Conservation (phyloP, 1,284 basidiomycete species). For the Hemileccinum hortonii region DNA sequence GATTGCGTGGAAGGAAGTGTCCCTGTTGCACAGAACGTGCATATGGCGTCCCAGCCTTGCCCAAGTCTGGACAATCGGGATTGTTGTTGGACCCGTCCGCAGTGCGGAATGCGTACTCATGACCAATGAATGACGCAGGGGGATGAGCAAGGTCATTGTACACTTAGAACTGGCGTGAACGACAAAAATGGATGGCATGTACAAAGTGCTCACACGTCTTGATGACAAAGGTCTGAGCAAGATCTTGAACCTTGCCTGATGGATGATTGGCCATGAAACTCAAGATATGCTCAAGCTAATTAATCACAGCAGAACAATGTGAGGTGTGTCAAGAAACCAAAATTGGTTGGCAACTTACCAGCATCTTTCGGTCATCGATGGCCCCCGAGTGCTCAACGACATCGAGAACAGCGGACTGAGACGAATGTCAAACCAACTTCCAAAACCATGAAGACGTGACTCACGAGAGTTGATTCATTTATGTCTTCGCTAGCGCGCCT, state of each 20-base stretch:
- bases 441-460: not conserved
- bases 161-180: constrained; percentile 41
- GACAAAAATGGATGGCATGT: not conserved
- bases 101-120: constrained; percentile 60
- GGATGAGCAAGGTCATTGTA: constrained; percentile 80
- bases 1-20: constrained; percentile 60
- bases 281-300: constrained; percentile 67
- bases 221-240: constrained; percentile 55
- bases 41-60: constrained; percentile 73
- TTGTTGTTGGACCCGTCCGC: constrained; percentile 80
- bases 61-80: constrained; percentile 64
- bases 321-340: not conserved
- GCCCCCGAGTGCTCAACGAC: constrained; percentile 53
- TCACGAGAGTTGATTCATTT: constrained; percentile 30
- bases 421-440: not conserved
- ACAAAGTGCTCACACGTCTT: constrained; percentile 48
- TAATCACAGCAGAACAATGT: not conserved
- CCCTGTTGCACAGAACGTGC: constrained; percentile 75
- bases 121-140: constrained; percentile 62
- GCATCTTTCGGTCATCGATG: constrained; percentile 63
- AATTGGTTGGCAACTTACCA: constrained; percentile 35
- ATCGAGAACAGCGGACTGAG: constrained; percentile 55
- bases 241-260: constrained; percentile 44
- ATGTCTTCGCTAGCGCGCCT: constrained; percentile 31
- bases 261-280: constrained; percentile 62